Percentiles rank a stretch among this genome's conserved stretches.
Evolutionary conservation across 2,329 filamentous ascomycete genomes (phyloP).

Genomic region (Pestalotiopsis sp.): DNA sequence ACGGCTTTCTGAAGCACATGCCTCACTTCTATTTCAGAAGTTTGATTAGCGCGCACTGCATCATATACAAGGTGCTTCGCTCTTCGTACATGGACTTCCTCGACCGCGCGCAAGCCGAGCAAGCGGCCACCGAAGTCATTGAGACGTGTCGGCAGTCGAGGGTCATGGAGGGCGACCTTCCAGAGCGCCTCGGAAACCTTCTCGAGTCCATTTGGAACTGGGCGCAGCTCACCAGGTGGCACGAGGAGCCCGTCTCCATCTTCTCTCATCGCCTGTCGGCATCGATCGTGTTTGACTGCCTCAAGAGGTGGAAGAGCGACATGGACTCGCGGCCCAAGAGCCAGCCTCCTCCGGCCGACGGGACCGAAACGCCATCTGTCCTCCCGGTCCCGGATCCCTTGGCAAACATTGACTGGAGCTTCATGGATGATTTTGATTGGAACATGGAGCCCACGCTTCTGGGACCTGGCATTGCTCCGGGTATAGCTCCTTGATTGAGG

Average conservation of each 20-base stretch:
- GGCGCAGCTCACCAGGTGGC: constrained; percentile 34
- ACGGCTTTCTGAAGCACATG: constrained; percentile 42
- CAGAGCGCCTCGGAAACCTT: constrained; percentile 45
- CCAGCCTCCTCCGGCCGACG: neutral
- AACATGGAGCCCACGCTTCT: constrained; percentile 24
- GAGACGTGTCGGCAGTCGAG: constrained; percentile 42
- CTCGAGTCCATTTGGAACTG: constrained; percentile 50
- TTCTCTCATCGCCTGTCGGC: constrained; percentile 50
- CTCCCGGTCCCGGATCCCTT: constrained; percentile 16
- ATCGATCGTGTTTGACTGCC: constrained; percentile 51
- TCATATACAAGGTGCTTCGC: constrained; percentile 47
- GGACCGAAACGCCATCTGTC: constrained; percentile 6
- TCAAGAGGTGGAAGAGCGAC: constrained; percentile 45
- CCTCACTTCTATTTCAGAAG: constrained; percentile 52
- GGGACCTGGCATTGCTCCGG: constrained; percentile 5
- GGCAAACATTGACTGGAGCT: constrained; percentile 32
- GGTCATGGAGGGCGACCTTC: constrained; percentile 51
- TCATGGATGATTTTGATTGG: constrained; percentile 36
- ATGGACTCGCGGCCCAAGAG: constrained; percentile 14
- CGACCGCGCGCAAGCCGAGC: constrained; percentile 21
- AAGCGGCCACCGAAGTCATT: constrained; percentile 33
- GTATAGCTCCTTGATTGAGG: neutral
- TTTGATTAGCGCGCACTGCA: constrained; percentile 45
- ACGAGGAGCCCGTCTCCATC: constrained; percentile 40
- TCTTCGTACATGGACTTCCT: constrained; percentile 40